Conservation (phyloP, 306 rosid species). For the Prunus salicina region DNA sequence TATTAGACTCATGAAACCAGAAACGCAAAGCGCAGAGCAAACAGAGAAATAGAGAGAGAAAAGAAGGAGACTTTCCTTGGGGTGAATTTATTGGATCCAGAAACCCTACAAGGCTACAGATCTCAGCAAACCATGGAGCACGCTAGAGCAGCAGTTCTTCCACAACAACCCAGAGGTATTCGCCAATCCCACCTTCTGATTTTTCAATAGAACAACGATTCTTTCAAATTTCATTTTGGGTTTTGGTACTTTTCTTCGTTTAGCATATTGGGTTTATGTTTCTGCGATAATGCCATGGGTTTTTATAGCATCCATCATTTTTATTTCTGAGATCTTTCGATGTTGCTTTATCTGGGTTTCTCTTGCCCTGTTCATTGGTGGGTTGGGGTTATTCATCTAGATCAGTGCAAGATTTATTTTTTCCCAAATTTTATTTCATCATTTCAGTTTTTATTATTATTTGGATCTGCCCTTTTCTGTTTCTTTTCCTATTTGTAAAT, state of each 20-base stretch:
- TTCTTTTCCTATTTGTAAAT: not conserved
- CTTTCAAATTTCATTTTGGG: not conserved
- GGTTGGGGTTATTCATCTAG: not conserved
- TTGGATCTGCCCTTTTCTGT: not conserved
- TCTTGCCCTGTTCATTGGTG: not conserved
- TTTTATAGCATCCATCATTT: not conserved
- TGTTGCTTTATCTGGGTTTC: not conserved
- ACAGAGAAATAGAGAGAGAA: not conserved
- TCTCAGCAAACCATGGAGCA: not conserved
- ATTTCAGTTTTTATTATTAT: not conserved
- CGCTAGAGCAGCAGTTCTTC: not conserved
- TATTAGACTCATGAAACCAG: not conserved
- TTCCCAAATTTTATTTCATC: not conserved
- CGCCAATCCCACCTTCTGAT: not conserved
- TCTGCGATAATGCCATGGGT: not conserved
- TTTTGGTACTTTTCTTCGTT: not conserved
- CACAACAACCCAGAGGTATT: slow-evolving; percentile 11
- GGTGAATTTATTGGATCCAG: not conserved
- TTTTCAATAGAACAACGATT: not conserved
- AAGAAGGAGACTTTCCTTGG: not conserved
- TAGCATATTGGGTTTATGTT: not conserved
- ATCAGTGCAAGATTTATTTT: not conserved
- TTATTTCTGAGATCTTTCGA: not conserved
- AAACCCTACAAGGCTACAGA: not conserved
- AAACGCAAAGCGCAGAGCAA: not conserved